Conservation (phyloP, 1,139 yeast genomes). For the Blastobotrys proliferans region DNA sequence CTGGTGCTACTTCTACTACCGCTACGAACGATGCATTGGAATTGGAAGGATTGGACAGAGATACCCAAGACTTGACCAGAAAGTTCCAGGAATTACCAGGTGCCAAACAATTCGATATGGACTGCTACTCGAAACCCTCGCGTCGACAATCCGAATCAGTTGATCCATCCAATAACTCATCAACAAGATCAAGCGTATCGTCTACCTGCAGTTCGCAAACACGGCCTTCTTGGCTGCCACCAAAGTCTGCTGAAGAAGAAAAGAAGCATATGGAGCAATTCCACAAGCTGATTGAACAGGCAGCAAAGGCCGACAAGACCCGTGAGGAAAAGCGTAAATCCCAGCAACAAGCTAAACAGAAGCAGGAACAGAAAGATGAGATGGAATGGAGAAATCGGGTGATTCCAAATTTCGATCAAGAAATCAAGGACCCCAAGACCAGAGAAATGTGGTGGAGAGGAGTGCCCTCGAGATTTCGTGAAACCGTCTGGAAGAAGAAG, state of each 20-base stretch:
- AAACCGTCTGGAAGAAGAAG: conserved; percentile 49
- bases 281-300: conserved; percentile 47
- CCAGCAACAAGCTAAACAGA: conserved; percentile 26
- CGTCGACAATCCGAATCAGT: background rate
- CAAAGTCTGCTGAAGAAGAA: conserved; percentile 54
- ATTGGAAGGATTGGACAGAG: conserved; percentile 35
- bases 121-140: background rate
- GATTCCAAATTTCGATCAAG: conserved; percentile 36
- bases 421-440: conserved; percentile 39
- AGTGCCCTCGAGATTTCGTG: conserved; percentile 47
- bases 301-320: conserved; percentile 33
- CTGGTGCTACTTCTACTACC: background rate
- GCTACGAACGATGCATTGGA: conserved; percentile 21
- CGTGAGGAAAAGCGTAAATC: conserved; percentile 32
- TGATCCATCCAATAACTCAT: background rate
- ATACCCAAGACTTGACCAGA: conserved; percentile 48
- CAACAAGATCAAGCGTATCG: background rate
- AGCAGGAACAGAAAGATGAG: conserved; percentile 28
- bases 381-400: conserved; percentile 46
- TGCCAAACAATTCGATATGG: background rate
- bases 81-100: conserved; percentile 33
- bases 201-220: conserved; percentile 33
- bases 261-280: conserved; percentile 54
- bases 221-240: conserved; percentile 65
- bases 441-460: conserved; percentile 70